Conservation (phyloP, 352 stramenopile genomes). For the Phytophthora sp. region DNA sequence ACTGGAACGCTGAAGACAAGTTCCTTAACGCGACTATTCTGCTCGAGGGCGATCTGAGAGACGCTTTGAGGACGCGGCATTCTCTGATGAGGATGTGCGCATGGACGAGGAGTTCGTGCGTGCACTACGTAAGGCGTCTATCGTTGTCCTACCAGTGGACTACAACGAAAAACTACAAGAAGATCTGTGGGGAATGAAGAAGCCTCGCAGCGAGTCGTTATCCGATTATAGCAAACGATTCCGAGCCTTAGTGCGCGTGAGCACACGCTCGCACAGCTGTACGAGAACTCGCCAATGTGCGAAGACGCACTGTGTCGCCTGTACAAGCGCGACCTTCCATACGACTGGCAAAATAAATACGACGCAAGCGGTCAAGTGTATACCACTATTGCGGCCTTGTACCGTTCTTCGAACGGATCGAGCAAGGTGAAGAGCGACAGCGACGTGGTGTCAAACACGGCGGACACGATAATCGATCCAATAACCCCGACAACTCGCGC, state of each 20-base stretch:
- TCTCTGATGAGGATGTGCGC: background rate
- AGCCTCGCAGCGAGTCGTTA: background rate
- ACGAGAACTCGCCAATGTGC: background rate
- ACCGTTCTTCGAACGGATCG: constrained; percentile 1
- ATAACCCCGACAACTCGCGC: background rate
- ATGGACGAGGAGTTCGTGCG: constrained; percentile 10
- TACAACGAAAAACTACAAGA: constrained; percentile 9
- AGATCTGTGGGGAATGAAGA: constrained; percentile 3
- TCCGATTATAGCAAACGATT: constrained; percentile 12
- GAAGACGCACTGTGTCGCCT: constrained; percentile 9
- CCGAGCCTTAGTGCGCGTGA: background rate
- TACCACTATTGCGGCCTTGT: constrained; percentile 2
- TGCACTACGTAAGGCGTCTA: background rate
- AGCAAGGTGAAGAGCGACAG: constrained; percentile 7
- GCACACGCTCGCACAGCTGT: background rate
- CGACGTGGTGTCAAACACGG: background rate
- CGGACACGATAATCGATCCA: background rate
- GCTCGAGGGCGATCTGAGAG: background rate
- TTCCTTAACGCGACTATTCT: constrained; percentile 10
- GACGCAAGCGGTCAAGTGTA: constrained; percentile 1
- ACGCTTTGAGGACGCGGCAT: constrained; percentile 2
- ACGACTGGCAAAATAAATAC: constrained; percentile 19
- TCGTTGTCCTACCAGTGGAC: background rate
- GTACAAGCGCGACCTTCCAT: constrained; percentile 10
- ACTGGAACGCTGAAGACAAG: constrained; percentile 15